These are phyloP conservation scores for Russula ochroleuca DNA, from an alignment of 768 basidiomycete species.

Conservation along the genomic window DNA sequence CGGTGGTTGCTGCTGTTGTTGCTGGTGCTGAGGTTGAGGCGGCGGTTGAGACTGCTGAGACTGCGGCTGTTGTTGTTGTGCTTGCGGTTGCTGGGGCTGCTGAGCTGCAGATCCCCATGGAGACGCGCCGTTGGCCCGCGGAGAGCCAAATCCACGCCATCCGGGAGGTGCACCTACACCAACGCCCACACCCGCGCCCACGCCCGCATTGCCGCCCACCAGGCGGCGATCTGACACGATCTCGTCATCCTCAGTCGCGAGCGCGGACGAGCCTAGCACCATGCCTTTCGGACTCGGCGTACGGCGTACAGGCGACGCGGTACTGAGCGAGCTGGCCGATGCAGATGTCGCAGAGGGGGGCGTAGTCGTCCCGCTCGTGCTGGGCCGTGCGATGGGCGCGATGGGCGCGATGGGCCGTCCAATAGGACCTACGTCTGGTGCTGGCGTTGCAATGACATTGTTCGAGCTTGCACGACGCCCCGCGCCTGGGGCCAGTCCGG, in stretches of 20 bases:
- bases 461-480: constrained; percentile 42
- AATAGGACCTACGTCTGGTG: constrained; percentile 33
- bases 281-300: constrained; percentile 56
- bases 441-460: constrained; percentile 53
- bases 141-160: constrained; percentile 21
- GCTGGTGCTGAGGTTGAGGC: neutral
- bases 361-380: constrained; percentile 38
- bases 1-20: neutral
- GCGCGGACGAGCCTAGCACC: constrained; percentile 69
- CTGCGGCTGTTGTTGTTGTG: neutral
- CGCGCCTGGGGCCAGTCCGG: constrained; percentile 49
- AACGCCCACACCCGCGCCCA: neutral
- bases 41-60: neutral
- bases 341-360: constrained; percentile 45
- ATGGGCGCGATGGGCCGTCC: constrained; percentile 51
- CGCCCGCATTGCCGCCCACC: neutral
- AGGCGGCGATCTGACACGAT: constrained; percentile 49
- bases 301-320: constrained; percentile 52
- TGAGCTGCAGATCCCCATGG: constrained; percentile 12
- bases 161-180: constrained; percentile 12
- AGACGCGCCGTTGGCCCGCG: constrained; percentile 14
- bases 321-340: constrained; percentile 5
- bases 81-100: neutral
- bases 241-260: constrained; percentile 77
- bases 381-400: constrained; percentile 67